Conservation (phyloP, 805 yeast genomes). For the Candida berthetii region DNA sequence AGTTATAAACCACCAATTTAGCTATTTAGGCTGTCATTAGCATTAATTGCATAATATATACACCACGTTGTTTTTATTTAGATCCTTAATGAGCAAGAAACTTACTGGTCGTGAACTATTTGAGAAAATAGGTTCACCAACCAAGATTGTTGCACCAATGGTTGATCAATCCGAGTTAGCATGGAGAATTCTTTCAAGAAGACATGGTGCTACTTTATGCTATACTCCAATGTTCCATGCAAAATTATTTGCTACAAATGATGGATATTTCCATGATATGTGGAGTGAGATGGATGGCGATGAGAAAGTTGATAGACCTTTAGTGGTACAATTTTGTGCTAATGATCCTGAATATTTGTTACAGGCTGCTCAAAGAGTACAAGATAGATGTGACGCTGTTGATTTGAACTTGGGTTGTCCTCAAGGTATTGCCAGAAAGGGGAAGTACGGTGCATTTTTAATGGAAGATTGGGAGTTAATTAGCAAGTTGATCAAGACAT, state of each 20-base stretch:
- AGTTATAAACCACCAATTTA: no score
- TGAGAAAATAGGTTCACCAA: constrained; percentile 66
- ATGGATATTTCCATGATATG: constrained; percentile 73
- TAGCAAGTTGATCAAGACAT: constrained; percentile 57
- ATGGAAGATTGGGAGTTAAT: constrained; percentile 97
- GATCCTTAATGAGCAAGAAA: no score
- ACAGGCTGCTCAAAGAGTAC: constrained; percentile 75
- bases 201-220: constrained; percentile 88
- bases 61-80: no score
- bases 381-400: constrained; percentile 87
- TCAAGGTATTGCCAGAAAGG: constrained; percentile 93
- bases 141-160: constrained; percentile 94
- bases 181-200: constrained; percentile 84
- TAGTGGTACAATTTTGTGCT: constrained; percentile 94
- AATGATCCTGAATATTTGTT: constrained; percentile 85
- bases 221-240: constrained; percentile 98
- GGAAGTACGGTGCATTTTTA: constrained; percentile 90
- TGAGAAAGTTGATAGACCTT: constrained; percentile 64
- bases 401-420: constrained; percentile 97
- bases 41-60: no score
- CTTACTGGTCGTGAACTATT: constrained; percentile 61
- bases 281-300: constrained; percentile 75
- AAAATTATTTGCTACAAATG: constrained; percentile 76
- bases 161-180: constrained; percentile 96
- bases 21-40: no score